Percentiles rank a stretch among this genome's conserved stretches.
These are phyloP conservation scores for Ophiostoma pallidulum DNA, from an alignment of 2,329 filamentous ascomycete species.

Conservation along the genomic window DNA sequence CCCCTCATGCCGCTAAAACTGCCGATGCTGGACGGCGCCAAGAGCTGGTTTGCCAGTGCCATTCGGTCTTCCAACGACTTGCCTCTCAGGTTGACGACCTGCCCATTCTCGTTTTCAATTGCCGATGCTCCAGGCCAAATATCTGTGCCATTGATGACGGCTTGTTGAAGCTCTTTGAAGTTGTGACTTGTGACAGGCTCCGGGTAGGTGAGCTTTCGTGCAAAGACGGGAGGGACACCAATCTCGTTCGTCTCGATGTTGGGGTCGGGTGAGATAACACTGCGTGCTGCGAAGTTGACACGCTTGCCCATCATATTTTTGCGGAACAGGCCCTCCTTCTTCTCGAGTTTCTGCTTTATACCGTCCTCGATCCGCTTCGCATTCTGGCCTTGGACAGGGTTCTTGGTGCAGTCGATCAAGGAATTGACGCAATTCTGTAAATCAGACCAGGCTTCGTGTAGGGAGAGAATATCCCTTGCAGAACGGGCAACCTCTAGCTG, in stretches of 20 bases:
- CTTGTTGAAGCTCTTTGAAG: conserved; percentile 89
- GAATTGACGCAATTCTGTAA: conserved; percentile 87
- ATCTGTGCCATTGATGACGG: conserved; percentile 87
- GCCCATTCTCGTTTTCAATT: conserved; percentile 91
- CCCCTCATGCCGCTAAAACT: conserved; percentile 68
- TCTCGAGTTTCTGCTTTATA: conserved; percentile 95
- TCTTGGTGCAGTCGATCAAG: conserved; percentile 83
- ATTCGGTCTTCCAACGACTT: conserved; percentile 84
- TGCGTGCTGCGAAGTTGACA: conserved; percentile 95
- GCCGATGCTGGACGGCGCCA: conserved; percentile 70
- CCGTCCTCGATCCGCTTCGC: conserved; percentile 77
- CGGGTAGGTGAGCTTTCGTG: conserved; percentile 89
- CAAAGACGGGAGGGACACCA: conserved; percentile 95
- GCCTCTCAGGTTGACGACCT: conserved; percentile 76
- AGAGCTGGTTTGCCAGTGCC: conserved; percentile 83
- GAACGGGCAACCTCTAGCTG: conserved; percentile 17
- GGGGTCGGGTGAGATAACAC: conserved; percentile 95
- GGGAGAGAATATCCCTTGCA: conserved; percentile 56
- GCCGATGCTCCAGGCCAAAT: conserved; percentile 91
- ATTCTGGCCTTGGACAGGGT: conserved; percentile 68
- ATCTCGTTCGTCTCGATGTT: conserved; percentile 99
- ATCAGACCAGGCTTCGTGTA: conserved; percentile 72
- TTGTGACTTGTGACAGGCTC: conserved; percentile 97
- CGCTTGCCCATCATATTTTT: conserved; percentile 99
- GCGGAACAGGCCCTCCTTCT: conserved; percentile 95